phyloP scores from a whole-genome alignment of 768 basidiomycete genomes.

The Trametes villosa region DNA sequence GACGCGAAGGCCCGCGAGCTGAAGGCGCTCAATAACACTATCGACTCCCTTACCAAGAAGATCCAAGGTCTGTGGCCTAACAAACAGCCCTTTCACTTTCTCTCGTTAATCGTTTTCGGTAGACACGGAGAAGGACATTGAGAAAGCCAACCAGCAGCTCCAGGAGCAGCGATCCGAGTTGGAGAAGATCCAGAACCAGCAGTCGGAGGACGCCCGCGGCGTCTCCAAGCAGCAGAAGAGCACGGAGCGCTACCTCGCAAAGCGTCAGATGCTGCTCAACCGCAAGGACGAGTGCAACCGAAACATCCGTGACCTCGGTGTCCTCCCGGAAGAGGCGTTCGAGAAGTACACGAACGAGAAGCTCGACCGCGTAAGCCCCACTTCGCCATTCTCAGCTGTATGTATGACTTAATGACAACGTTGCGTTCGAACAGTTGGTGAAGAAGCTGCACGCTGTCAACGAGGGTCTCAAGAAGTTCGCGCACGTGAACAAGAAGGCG shows the following conservation, averaged over 20 bases:
- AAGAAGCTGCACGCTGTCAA: constrained; percentile 93
- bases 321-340: constrained; percentile 96
- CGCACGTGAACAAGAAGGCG: constrained; percentile 99
- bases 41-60: constrained; percentile 64
- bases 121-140: constrained; percentile 79
- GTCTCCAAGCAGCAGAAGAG: constrained; percentile 94
- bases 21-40: constrained; percentile 63
- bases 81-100: too few species aligned
- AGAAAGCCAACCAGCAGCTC: constrained; percentile 60
- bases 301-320: constrained; percentile 94
- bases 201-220: constrained; percentile 82
- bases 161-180: constrained; percentile 68
- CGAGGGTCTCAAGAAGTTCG: constrained; percentile 93
- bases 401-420: neutral
- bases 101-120: neutral
- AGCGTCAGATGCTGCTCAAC: constrained; percentile 80
- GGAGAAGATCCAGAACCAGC: constrained; percentile 80
- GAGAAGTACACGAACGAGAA: constrained; percentile 90
- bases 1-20: constrained; percentile 74
- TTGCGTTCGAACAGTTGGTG: constrained; percentile 61
- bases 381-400: neutral
- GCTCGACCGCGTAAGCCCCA: constrained; percentile 73
- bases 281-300: constrained; percentile 95
- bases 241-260: constrained; percentile 92
- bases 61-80: too few species aligned